A percentile compares a stretch with the other conserved stretches of the same genome.
phyloP scores from a whole-genome alignment of 192 early-diverging fungal genomes.

The Coemansia biformis region DNA sequence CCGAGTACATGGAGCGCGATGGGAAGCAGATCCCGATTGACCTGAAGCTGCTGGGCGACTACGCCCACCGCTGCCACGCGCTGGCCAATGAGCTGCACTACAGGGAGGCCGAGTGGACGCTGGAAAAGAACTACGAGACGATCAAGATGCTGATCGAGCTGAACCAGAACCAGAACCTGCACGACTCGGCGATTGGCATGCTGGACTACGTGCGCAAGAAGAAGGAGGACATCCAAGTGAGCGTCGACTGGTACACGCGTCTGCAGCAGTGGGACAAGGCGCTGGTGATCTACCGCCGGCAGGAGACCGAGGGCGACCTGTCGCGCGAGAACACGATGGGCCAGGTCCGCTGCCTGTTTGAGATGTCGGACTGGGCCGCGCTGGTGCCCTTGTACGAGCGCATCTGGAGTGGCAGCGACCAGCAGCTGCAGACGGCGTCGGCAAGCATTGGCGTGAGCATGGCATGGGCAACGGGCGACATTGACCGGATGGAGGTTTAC shows the following conservation, averaged over 20 bases:
- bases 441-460: constrained; percentile 88
- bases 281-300: constrained; percentile 71
- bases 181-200: constrained; percentile 95
- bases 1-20: constrained; percentile 99
- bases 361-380: constrained; percentile 88
- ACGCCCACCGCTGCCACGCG: constrained; percentile 89
- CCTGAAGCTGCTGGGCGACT: constrained; percentile 78
- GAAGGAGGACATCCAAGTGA: constrained; percentile 71
- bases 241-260: constrained; percentile 90
- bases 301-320: constrained; percentile 49
- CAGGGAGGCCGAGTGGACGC: constrained; percentile 89
- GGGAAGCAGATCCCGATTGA: constrained; percentile 92
- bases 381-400: constrained; percentile 74
- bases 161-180: constrained; percentile 90
- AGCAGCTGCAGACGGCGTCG: constrained; percentile 65
- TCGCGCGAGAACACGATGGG: constrained; percentile 61
- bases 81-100: constrained; percentile 98
- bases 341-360: constrained; percentile 87
- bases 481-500: constrained; percentile 89
- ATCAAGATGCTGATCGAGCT: constrained; percentile 90
- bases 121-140: constrained; percentile 73
- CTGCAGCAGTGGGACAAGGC: constrained; percentile 93
- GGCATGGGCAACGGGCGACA: constrained; percentile 87
- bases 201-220: constrained; percentile 79
- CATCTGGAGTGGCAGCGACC: constrained; percentile 56